phyloP scores from a whole-genome alignment of 352 stramenopile species.

The Sclerospora graminicola region DNA sequence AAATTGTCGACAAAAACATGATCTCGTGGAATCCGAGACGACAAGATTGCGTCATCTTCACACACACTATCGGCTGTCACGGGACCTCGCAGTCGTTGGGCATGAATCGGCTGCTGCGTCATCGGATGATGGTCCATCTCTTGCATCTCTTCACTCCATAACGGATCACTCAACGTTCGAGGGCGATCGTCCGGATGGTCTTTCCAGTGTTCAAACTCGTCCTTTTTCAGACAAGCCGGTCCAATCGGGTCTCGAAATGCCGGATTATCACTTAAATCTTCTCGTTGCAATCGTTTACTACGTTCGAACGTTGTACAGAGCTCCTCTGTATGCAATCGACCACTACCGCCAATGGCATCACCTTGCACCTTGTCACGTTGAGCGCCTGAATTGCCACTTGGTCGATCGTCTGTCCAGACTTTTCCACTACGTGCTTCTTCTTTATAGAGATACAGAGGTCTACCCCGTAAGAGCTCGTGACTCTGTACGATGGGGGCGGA shows the following conservation, averaged over 20 bases:
- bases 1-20: conserved; percentile 24
- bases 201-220: no score
- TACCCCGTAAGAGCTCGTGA: no score
- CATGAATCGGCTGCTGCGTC: conserved; percentile 8
- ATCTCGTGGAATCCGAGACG: conserved; percentile 32
- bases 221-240: no score
- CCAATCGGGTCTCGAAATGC: no score
- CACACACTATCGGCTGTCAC: conserved; percentile 28
- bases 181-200: no score
- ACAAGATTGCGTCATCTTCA: conserved; percentile 34
- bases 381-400: no score
- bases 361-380: conserved; percentile 11
- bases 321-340: conserved; percentile 11
- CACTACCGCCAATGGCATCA: conserved; percentile 5
- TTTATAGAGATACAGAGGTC: no score
- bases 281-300: conserved; percentile 9
- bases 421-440: no score
- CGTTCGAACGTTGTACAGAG: conserved; percentile 7
- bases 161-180: conserved; percentile 8
- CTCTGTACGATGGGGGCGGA: conserved; percentile 12
- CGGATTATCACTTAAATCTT: conserved; percentile 10
- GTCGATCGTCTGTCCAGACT: no score
- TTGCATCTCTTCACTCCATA: conserved; percentile 6
- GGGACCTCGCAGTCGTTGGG: conserved; percentile 12
- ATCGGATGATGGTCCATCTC: conserved; percentile 9